Evolutionary conservation across 169 alveolate species (phyloP).

Genomic region (Plasmodium inui): DNA sequence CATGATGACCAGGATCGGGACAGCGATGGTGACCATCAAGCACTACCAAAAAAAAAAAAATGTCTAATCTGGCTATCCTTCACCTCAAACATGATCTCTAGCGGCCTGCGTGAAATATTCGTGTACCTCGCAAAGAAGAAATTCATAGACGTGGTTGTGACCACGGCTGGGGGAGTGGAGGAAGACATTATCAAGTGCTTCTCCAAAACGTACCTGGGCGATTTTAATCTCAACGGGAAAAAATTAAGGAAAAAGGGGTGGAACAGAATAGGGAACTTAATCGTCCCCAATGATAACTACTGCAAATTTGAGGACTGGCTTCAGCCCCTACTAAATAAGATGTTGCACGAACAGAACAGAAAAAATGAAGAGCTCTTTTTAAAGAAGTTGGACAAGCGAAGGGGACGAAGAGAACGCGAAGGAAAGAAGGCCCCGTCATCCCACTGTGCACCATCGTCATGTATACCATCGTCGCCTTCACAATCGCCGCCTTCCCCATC

Average conservation of each 20-base stretch:
- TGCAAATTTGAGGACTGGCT: slow-evolving; percentile 97
- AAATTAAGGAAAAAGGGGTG: slow-evolving; percentile 95
- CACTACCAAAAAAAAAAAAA: slow-evolving; percentile 87
- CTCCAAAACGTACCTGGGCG: slow-evolving; percentile 94
- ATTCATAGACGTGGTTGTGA: slow-evolving; percentile 94
- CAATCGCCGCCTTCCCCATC: background rate
- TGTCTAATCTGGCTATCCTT: slow-evolving; percentile 97
- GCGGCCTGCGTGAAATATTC: slow-evolving; percentile 97
- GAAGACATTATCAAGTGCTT: slow-evolving; percentile 99
- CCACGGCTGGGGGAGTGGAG: slow-evolving; percentile 99
- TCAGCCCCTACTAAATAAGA: slow-evolving; percentile 94
- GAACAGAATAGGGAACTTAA: slow-evolving; percentile 98
- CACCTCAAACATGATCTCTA: slow-evolving; percentile 97
- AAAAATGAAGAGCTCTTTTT: slow-evolving; percentile 74
- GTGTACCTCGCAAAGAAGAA: slow-evolving; percentile 94
- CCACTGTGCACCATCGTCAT: background rate
- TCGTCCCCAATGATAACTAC: slow-evolving; percentile 98
- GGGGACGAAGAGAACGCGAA: background rate
- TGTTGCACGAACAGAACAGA: slow-evolving; percentile 91
- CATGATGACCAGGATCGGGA: slow-evolving; percentile 60
- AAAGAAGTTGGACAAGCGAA: slow-evolving; percentile 26
- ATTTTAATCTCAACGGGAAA: slow-evolving; percentile 91
- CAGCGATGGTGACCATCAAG: slow-evolving; percentile 77
- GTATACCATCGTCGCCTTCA: background rate
- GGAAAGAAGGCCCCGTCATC: background rate